phyloP scores from a whole-genome alignment of 2,329 filamentous ascomycete genomes.

The Cladophialophora psammophila region DNA sequence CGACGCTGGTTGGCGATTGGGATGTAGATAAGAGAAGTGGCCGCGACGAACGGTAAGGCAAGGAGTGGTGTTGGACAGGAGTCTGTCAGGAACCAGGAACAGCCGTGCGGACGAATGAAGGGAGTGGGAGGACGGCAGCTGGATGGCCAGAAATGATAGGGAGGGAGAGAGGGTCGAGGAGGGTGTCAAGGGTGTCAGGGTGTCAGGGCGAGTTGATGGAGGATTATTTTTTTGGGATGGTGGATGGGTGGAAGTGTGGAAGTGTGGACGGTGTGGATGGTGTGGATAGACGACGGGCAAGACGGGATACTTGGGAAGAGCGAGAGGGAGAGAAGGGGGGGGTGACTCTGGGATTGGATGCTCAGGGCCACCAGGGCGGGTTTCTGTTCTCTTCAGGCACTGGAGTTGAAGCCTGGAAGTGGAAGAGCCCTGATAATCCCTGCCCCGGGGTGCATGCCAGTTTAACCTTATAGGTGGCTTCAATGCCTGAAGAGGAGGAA shows the following conservation, averaged over 20 bases:
- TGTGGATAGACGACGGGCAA: neutral
- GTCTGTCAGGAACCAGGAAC: conserved; percentile 36
- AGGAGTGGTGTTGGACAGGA: conserved; percentile 20
- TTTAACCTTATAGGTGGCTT: neutral
- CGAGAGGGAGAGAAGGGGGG: neutral
- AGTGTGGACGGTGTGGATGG: neutral
- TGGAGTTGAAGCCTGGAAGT: neutral
- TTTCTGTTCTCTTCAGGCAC: conserved; percentile 3
- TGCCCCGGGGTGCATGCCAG: conserved; percentile 3
- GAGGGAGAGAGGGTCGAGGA: conserved; percentile 19
- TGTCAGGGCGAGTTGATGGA: conserved; percentile 5
- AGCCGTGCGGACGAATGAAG: conserved; percentile 28
- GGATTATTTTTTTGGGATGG: neutral
- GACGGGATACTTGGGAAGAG: neutral
- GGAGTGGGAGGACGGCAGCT: conserved; percentile 13
- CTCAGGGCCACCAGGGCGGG: neutral
- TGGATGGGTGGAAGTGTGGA: conserved; percentile 6
- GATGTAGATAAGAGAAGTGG: conserved; percentile 27
- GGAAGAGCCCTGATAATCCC: neutral
- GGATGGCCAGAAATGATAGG: conserved; percentile 23
- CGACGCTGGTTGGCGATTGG: conserved; percentile 27
- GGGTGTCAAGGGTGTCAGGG: conserved; percentile 12
- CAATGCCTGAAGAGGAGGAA: neutral
- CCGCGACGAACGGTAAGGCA: conserved; percentile 26
- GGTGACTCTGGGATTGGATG: conserved; percentile 6